These are phyloP conservation scores for Canavalia gladiata DNA, from an alignment of 306 rosid species.

Conservation along the genomic window DNA sequence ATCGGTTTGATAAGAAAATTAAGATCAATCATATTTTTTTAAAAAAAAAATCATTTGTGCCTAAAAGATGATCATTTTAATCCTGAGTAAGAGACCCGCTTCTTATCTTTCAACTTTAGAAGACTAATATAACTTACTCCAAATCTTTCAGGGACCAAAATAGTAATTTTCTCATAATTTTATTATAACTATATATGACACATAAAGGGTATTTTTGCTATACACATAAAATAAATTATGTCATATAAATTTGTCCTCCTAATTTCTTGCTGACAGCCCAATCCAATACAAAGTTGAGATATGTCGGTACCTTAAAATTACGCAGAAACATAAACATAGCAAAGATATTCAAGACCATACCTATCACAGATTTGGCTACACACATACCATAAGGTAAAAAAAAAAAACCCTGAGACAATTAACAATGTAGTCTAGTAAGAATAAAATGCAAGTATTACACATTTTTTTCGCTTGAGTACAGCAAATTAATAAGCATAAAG, in stretches of 20 bases:
- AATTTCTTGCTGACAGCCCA: background rate
- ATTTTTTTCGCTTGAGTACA: background rate
- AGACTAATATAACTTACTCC: too few relatives aligned
- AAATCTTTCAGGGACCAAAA: too few relatives aligned
- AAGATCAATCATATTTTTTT: too few relatives aligned
- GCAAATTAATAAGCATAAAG: slow-evolving; percentile 15
- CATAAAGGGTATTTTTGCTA: too few relatives aligned
- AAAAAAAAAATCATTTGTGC: too few relatives aligned
- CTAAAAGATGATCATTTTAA: too few relatives aligned
- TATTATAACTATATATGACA: too few relatives aligned
- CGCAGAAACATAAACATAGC: background rate
- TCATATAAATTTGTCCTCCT: background rate
- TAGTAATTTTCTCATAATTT: too few relatives aligned
- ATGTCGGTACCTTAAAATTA: background rate
- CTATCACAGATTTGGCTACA: slow-evolving; percentile 8
- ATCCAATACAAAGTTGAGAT: background rate
- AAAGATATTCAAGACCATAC: background rate
- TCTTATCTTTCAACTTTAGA: too few relatives aligned
- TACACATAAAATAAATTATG: background rate
- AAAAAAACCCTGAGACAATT: background rate
- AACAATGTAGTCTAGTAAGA: background rate
- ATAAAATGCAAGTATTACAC: slow-evolving; percentile 17
- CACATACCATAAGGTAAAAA: background rate
- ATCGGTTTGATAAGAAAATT: too few relatives aligned
- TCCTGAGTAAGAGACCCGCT: too few relatives aligned